Evolutionary conservation across 108 stramenopile species (phyloP), one percentile per base, ranked within the genome.

Genomic region (Skeletonema tropicum): DNA sequence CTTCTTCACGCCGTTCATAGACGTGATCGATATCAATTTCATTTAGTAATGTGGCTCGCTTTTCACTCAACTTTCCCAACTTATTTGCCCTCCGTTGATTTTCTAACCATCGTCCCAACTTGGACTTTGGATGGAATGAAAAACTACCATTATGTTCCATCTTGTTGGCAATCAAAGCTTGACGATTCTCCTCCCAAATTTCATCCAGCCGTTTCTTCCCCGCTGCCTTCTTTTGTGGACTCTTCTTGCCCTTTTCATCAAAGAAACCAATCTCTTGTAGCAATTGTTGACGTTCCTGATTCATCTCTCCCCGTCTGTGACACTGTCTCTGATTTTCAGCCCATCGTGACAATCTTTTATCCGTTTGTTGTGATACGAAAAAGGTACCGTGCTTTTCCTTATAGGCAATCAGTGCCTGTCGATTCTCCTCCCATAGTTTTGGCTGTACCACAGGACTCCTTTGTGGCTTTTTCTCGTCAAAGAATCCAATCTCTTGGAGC

Each of bases 221-320:
- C 42, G 69, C 68, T 19, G 48, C 7, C 70, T 32, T n/a, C 79
- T 77, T 77, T 68, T 75, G 19, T 69, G 42, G 7, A 68, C 73
- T 64, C 77, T 77, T 55, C 73, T 68, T 8, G 66, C 66, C 17
- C 73, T 64, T 73, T 73, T 79, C 77, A 79, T 68, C 52, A 83
- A 83, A 19, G 77, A 77, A 19, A 74, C 65, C 15, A 67, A 79
- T 58, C 79, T 77, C 66, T 23, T 64, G 2, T 7, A 79, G 26
- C 23, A 72, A 30, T 36, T 33, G 60, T 39, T 75, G 36, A 48
- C 58, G 35, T 3, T 42, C 41, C 15, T 64, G 12, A 25, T 75
- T 68, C 19, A 52, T 70, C 19, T 36, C 38, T 49, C 60, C 14
- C 9, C 64, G 23, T 6, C 45, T 46, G 60, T 83, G 78, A 0